Base-by-base conservation (phyloP, 2,329 filamentous ascomycete species). In the Colletotrichum sp. region DNA sequence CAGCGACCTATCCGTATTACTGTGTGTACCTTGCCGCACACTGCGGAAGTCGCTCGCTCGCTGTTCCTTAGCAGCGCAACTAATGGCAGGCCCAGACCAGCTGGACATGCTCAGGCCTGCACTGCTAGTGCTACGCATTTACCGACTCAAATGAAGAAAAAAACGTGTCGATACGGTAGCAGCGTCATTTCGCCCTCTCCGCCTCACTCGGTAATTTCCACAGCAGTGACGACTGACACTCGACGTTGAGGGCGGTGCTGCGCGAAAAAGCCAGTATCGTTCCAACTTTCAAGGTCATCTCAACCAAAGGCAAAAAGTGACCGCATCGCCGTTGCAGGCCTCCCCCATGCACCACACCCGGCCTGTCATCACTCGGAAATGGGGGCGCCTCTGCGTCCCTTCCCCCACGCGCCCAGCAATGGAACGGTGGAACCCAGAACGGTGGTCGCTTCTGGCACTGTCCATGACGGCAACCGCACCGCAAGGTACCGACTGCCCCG, bases 121-220 rank as follows among this genome's bases (percentile, higher is more conserved):
- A 52, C 44, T 52, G 44, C 44, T 52, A 22, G 44, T 52, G 44
- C 44, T 52, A 52, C 44, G 44, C 44, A 22, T 52, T 52, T 52
- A 22, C 44, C 44, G 44, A 52, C 44, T 34, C 57, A 32, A 32
- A 4, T 32, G 39, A 28, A 60, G 26, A 48, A 32, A 32, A 30
- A 24, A 64, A 73, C 59, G 70, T 76, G 65, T 59, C 59, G 32
- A 48, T 52, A 30, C 64, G 44, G 48, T 55, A 28, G 70, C 70
- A 30, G 65, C 65, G 26, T 36, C 70, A 69, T 64, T 59, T 60
- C 44, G 44, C 44, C 44, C 32, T 65, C 73, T 75, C 73, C 59
- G 70, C 64, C 73, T 72, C 70, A 64, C 22, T 69, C 34, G 64
- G 63, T 62, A 60, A 76, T 76, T 74, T 76, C 70, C 70, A 74